Evolutionary conservation across 2,329 filamentous ascomycete genomes (phyloP).

Genomic region (Phyllosticta citrichinensis): DNA sequence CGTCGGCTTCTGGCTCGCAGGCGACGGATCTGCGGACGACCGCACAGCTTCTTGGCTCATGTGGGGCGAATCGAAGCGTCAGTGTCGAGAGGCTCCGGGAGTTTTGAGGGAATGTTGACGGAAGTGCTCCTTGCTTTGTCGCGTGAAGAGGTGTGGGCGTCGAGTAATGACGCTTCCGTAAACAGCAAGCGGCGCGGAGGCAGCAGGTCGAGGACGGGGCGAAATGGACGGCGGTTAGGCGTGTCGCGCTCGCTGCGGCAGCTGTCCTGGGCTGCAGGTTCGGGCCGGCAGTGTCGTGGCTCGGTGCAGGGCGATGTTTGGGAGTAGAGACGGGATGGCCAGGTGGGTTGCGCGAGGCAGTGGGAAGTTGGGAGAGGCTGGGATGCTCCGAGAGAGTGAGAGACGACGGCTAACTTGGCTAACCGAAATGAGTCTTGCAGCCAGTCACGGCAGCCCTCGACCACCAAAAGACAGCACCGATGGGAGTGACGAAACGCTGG

Average conservation of each 20-base stretch:
- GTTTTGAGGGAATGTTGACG: conserved; percentile 4
- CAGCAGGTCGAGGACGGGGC: conserved; percentile 8
- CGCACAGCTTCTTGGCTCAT: conserved; percentile 27
- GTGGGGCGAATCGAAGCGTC: conserved; percentile 16
- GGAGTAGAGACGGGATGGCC: not conserved
- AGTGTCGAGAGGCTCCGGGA: not conserved
- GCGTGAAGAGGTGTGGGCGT: conserved; percentile 14
- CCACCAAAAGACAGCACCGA: not conserved
- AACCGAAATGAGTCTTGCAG: conserved; percentile 11
- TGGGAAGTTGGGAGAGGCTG: conserved; percentile 10
- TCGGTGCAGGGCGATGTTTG: not conserved
- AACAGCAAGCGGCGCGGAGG: conserved; percentile 9
- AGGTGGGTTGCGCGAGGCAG: conserved; percentile 4
- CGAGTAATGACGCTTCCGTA: conserved; percentile 9
- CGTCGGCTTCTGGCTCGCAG: conserved; percentile 20
- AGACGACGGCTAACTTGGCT: not conserved
- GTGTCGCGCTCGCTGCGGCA: conserved; percentile 6
- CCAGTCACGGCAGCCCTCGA: conserved; percentile 8
- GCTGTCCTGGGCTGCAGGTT: conserved; percentile 9
- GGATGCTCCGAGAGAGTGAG: conserved; percentile 10
- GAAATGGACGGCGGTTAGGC: not conserved
- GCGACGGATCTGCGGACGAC: conserved; percentile 20
- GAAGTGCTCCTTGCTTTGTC: conserved; percentile 18
- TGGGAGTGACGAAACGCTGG: conserved; percentile 6
- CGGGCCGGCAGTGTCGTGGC: conserved; percentile 4